Evolutionary conservation across 768 basidiomycete species (phyloP), one percentile per base, ranked within the genome.

Genomic region (Lactifluus hygrophoroides): DNA sequence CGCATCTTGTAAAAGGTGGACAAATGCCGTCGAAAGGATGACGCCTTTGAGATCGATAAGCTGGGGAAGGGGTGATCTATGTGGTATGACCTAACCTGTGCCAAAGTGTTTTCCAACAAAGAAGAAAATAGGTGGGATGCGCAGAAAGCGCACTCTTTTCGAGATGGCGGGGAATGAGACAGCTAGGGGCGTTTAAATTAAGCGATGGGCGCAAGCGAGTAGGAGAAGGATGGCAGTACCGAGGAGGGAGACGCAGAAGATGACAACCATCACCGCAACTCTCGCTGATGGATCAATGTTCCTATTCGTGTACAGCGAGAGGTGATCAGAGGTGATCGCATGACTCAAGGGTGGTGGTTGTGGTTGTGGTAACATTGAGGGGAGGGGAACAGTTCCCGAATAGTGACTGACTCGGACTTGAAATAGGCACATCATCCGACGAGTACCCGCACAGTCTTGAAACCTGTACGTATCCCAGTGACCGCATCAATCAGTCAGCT

Each of bases 51-150:
- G 17, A 47, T 50, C 13, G 45, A 44, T 21, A 27, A 23, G 25
- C 56, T 7, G 3, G n/a, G 19, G 34, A 21, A 17, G 43, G 14
- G 10, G n/a, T 8, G 4, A n/a, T n/a, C n/a, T 7, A 13, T 13
- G 25, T 3, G 3, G 14, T 23, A 35, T 34, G 25, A 32, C 9
- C 57, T 23, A 9, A 63, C 64, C 64, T 14, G 90, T 91, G 35
- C 90, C 90, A 64, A 91, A 90, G 67, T 92, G 90, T 66, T 90
- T 92, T 38, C 86, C 88, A n/a, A 89, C 75, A 70, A 92, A 91
- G 68, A 92, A 91, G 17, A 85, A 65, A 16, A 87, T 72, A 23
- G 77, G 77, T 1, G 87, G 88, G 64, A 89, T 83, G 52, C 77
- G 77, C 21, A 90, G 65, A 56, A 75, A 75, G 6, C 75, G 73